phyloP scores from a whole-genome alignment of 495 filamentous ascomycete genomes.

The Aspergillus leporis region DNA sequence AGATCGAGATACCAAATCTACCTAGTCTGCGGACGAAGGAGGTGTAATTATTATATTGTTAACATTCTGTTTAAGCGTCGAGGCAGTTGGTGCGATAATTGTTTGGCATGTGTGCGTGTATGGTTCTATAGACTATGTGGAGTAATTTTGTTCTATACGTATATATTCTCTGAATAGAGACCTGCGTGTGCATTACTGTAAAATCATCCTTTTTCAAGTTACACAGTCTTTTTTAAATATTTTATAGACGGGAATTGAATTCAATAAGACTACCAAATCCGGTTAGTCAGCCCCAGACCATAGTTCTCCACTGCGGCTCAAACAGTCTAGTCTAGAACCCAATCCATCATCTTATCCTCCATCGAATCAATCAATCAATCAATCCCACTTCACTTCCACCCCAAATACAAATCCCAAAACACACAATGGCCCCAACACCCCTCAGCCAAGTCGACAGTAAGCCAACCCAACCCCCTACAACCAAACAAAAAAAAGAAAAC shows the following conservation, averaged over 20 bases:
- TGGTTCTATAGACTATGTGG: not conserved
- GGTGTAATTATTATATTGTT: constrained; percentile 30
- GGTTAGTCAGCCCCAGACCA: not conserved
- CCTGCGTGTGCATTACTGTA: not conserved
- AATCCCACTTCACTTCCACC: not conserved
- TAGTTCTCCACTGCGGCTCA: not conserved
- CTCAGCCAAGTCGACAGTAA: constrained; percentile 53
- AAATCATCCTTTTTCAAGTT: too few species aligned
- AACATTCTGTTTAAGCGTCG: constrained; percentile 3
- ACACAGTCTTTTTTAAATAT: too few species aligned
- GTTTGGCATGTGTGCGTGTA: constrained; percentile 1
- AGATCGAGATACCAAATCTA: constrained; percentile 51
- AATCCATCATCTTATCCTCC: not conserved
- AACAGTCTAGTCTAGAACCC: not conserved
- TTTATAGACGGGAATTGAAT: too few species aligned
- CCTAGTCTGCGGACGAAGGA: constrained; percentile 43
- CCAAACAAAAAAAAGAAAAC: not conserved
- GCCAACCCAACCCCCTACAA: constrained; percentile 13
- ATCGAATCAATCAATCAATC: not conserved
- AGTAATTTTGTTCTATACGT: constrained; percentile 1
- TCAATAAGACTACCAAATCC: constrained; percentile 7
- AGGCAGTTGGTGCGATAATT: not conserved
- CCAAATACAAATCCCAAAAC: not conserved
- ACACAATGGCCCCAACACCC: constrained; percentile 48
- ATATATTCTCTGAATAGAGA: not conserved